Base-by-base conservation (phyloP, 495 filamentous ascomycete species). In the Neurospora sp. region DNA sequence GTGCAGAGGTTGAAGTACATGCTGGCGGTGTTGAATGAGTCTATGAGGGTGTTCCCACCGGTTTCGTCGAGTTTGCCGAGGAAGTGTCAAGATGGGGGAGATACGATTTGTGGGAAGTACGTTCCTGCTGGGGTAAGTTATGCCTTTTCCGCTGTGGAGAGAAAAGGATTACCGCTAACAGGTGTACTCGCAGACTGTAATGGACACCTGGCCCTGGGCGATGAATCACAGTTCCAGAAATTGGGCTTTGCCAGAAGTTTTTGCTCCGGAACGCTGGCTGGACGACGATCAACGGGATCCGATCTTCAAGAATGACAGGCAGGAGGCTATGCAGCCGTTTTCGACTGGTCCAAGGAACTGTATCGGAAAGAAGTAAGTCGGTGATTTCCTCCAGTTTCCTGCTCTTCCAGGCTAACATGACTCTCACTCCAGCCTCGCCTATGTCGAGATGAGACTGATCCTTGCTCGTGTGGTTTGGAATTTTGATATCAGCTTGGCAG, bases 31-130 rank as follows among this genome's bases (percentile, higher is more conserved):
- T 77, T 91, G 6, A 79, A 88, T 35, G 90, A 92, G 78, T 76
- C 82, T 2, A 78, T 91, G 81, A 85, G 90, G 3, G 78, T 89
- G 70, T 88, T 87, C 74, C 86, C 89, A 2, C 87, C 89, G 0
- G 81, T 86, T 0, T 82, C 86, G 1, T 79, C 75, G 37, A 82
- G 82, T 10, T n/a, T 78, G 12, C 84, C 86, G 4, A 80, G 89
- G 8, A 60, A 82, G 0, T 78, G 79, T 9, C 84, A 86, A 2
- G 73, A 78, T 8, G 83, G 81, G 0, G 89, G 90, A 23, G 83
- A 77, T 38, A 76, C 75, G 2, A 84, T 92, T 40, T 74, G 79
- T 31, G 88, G 85, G 0, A 75, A 80, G 20, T 82, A 80, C 5
- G 82, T 86, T 18, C 83, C 83, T 14, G 81, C 77, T 7, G 77